Evolutionary conservation across 2,329 filamentous ascomycete genomes (phyloP), one percentile per base, ranked within the genome.

Genomic region (Didymella exigua): DNA sequence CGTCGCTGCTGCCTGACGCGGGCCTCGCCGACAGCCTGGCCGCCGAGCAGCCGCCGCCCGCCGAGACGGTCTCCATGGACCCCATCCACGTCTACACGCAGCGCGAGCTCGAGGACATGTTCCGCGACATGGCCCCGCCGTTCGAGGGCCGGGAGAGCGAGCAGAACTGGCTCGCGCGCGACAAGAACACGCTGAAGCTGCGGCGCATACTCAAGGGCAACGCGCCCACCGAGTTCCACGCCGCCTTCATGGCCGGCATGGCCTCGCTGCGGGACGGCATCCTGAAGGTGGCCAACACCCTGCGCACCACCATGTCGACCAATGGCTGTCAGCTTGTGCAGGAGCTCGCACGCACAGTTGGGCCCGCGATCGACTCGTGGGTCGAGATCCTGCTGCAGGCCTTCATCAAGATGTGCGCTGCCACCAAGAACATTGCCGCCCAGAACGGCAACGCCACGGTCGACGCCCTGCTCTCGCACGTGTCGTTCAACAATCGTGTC

Each of bases 91-190:
- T 96, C 52, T 91, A 93, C 66, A 93, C 92, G 1, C 82, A 88
- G 62, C 84, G 91, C 65, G 92, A 97, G 70, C 79, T 98, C n/a
- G 93, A 97, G 56, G 92, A 96, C 23, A 86, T 89, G 1, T 87
- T 96, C 71, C 86, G 85, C 61, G 88, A 90, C 27, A 96, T 98
- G 90, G 81, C 87, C 27, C 82, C 82, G 48, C 83, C 84, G 71
- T 97, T 97, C 59, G 92, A 97, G 63, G 93, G 93, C 47, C 91
- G 83, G 71, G 93, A 98, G 77, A 86, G 89, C 0, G 93, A 98
- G 71, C 86, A 90, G 56, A 98, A 98, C 70, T 98, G 93, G 93
- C 74, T 90, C 66, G 87, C 89, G 63, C 84, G 93, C 72, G 93
- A 98, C 74, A 89, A 93, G 77, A 88, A 85, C 69, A 83, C 92